Evolutionary conservation across 352 stramenopile genomes (phyloP).

Genomic region (Plasmopara muralis): DNA sequence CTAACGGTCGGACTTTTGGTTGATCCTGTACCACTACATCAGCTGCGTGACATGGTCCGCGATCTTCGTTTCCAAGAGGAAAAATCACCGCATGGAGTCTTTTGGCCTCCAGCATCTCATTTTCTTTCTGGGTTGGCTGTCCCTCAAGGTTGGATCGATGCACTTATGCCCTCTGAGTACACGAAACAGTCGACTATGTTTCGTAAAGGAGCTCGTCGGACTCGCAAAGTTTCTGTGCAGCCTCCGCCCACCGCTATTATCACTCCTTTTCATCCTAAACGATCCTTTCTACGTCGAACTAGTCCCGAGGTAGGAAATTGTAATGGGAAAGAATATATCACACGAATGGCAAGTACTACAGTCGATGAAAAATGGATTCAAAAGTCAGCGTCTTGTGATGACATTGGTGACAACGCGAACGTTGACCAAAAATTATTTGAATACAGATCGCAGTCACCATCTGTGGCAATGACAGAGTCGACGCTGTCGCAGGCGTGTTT

Average conservation of each 20-base stretch:
- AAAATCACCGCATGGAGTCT: constrained; percentile 33
- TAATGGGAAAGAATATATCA: no score
- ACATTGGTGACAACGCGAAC: not conserved
- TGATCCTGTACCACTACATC: constrained; percentile 41
- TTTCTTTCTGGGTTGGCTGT: constrained; percentile 40
- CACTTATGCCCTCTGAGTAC: constrained; percentile 66
- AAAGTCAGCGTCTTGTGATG: not conserved
- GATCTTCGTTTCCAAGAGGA: constrained; percentile 50
- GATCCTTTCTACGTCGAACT: not conserved
- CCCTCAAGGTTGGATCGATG: constrained; percentile 56
- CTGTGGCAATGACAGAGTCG: constrained; percentile 10
- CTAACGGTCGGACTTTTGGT: constrained; percentile 63
- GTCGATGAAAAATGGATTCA: constrained; percentile 4
- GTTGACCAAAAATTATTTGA: constrained; percentile 6
- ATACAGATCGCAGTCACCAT: constrained; percentile 2
- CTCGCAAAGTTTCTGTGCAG: not conserved
- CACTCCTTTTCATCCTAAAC: not conserved
- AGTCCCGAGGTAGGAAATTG: no score
- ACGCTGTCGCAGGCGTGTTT: constrained; percentile 24
- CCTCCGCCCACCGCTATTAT: not conserved
- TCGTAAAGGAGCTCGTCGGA: constrained; percentile 3
- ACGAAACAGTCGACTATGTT: constrained; percentile 48
- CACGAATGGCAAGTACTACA: constrained; percentile 1
- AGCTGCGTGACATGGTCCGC: constrained; percentile 50
- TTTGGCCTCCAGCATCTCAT: constrained; percentile 51